Conservation (phyloP, 306 rosid genomes). For the apple (Malus domestica) region DNA sequence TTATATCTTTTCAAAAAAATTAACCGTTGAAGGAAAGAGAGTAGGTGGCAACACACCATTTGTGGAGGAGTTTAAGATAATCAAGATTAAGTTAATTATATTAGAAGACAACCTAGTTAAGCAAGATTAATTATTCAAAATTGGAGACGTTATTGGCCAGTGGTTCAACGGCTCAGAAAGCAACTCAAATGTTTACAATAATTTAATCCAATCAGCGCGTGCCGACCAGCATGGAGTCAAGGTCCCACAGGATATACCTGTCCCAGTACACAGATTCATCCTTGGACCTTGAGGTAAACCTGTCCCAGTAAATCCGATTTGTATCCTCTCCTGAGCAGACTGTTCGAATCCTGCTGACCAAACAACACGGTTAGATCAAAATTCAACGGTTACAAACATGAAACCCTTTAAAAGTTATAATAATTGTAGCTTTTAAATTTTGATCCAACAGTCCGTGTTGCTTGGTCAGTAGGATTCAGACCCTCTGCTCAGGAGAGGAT, state of each 20-base stretch:
- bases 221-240: not conserved
- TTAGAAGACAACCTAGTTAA: slow-evolving; percentile 12
- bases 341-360: too few species aligned
- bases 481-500: too few species aligned
- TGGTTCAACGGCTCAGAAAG: not conserved
- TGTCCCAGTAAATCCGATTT: not conserved
- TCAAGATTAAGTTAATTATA: not conserved
- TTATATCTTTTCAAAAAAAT: not conserved
- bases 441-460: too few species aligned
- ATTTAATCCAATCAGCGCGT: not conserved
- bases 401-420: too few species aligned
- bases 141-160: not conserved
- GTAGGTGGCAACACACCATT: not conserved
- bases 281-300: not conserved
- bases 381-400: too few species aligned
- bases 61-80: not conserved
- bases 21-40: not conserved
- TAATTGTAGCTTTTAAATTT: too few species aligned
- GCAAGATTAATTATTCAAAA: not conserved
- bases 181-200: not conserved
- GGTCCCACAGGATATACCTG: not conserved
- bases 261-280: not conserved
- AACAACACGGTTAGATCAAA: too few species aligned
- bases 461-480: too few species aligned
- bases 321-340: too few species aligned